Evolutionary conservation across 352 stramenopile species (phyloP), one percentile per base, ranked within the genome.

Genomic region (Globisporangium yorkense): DNA sequence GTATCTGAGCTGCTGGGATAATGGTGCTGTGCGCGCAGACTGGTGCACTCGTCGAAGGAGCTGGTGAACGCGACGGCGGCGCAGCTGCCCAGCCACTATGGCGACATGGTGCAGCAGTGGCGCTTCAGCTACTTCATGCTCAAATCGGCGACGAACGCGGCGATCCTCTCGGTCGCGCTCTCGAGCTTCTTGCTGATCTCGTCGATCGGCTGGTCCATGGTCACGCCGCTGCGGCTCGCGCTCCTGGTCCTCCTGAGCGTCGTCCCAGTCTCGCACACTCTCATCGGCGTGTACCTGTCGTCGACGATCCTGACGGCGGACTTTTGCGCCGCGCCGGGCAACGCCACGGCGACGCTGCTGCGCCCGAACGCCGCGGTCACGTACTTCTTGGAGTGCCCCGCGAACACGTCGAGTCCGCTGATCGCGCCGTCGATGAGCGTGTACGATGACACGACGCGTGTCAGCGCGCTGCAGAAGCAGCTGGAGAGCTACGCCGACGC

Each of bases 231-330:
- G 45, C 72, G 84, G 10, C 56, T 93, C 51, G 77, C 84, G n/a
- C 86, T 93, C 61, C 67, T 93, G 4, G 59, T 93, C 9, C 79
- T 90, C 31, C 47, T 93, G 47, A 89, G 78, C 40, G 71, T 91
- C 43, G 74, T 93, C 44, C 84, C 84, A 2, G 81, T 90, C 33
- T 91, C 84, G 1, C 81, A 93, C 70, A 88, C 80, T 27, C 62
- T 93, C 6, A 84, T 91, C 51, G 84, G 84, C 18, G 76, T 85
- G 10, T 93, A 91, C 54, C 52, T 93, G 46, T 84, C 80, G 59
- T 85, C 80, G 43, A 88, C 80, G 37, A 87, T 93, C 61, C 75
- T 91, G 72, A 88, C 81, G 39, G 77, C 84, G 20, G 84, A 93
- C 62, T 91, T 91, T 48, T 93, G 84, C 45, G 79, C 77, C 21